A percentile compares a stretch with the other conserved stretches of the same genome.
phyloP scores from a whole-genome alignment of 2,329 filamentous ascomycete genomes.

The Nothophoma quercina region DNA sequence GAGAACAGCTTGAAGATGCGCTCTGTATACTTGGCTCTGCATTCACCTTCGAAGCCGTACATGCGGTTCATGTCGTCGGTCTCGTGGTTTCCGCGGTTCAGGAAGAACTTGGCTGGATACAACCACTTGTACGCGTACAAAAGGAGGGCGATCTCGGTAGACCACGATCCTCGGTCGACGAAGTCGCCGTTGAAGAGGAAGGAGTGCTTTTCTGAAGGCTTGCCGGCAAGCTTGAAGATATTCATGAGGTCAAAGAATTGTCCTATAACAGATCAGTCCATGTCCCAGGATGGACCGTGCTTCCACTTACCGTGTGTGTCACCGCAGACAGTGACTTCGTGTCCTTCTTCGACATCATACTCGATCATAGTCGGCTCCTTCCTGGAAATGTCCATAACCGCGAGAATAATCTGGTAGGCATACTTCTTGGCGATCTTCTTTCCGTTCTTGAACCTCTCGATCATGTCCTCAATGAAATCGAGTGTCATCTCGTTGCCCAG shows the following conservation, averaged over 20 bases:
- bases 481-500: conserved; percentile 87
- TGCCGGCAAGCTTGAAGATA: conserved; percentile 90
- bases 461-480: conserved; percentile 98
- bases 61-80: conserved; percentile 99
- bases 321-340: conserved; percentile 90
- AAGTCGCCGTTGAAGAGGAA: conserved; percentile 99
- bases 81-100: conserved; percentile 98
- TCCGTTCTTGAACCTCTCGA: conserved; percentile 83
- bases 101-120: conserved; percentile 84
- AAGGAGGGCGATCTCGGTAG: conserved; percentile 91
- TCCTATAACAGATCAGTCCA: conserved; percentile 59
- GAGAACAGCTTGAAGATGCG: conserved; percentile 97
- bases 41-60: conserved; percentile 98
- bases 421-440: conserved; percentile 97
- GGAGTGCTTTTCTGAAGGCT: conserved; percentile 82
- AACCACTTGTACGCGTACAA: conserved; percentile 98
- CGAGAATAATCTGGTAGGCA: conserved; percentile 93
- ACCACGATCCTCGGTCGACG: conserved; percentile 97
- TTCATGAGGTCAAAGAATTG: conserved; percentile 98
- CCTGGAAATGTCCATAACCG: conserved; percentile 87
- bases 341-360: conserved; percentile 78
- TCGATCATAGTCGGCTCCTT: conserved; percentile 98
- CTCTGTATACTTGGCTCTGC: conserved; percentile 97
- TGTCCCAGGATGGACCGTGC: background rate
- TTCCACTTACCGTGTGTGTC: conserved; percentile 82